These are phyloP conservation scores for Colletotrichum sp. DNA, from an alignment of 2,329 filamentous ascomycete species.

Conservation along the genomic window DNA sequence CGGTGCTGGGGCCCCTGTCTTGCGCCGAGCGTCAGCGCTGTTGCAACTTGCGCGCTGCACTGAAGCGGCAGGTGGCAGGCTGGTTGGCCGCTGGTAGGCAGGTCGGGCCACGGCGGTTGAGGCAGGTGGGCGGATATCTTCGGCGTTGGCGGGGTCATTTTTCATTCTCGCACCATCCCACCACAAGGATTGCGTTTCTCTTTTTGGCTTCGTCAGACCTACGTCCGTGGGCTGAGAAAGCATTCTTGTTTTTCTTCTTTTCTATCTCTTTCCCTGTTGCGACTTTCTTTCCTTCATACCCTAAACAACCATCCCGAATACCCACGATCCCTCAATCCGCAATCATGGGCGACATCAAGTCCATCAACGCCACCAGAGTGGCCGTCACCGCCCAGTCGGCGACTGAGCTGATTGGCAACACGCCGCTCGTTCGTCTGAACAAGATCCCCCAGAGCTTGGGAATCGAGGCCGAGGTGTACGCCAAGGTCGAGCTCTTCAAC, in stretches of 20 bases:
- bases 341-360: slow-evolving; percentile 22
- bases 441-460: slow-evolving; percentile 90
- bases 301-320: fast-evolving
- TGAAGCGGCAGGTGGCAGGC: neutral
- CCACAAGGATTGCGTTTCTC: slow-evolving; percentile 19
- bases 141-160: slow-evolving; percentile 21
- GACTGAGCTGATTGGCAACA: slow-evolving; percentile 91
- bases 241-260: neutral
- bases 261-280: neutral
- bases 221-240: slow-evolving; percentile 3
- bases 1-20: neutral
- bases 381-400: slow-evolving; percentile 62
- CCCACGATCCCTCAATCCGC: neutral
- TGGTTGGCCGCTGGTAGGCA: neutral
- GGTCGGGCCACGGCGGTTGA: neutral
- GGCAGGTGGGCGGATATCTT: slow-evolving; percentile 17
- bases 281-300: neutral
- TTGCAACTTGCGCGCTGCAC: neutral
- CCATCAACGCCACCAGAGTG: slow-evolving; percentile 14
- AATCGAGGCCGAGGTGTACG: slow-evolving; percentile 87
- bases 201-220: neutral
- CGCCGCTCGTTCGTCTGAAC: slow-evolving; percentile 93
- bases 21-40: neutral
- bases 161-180: slow-evolving; percentile 20
- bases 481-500: slow-evolving; percentile 92